phyloP scores from a whole-genome alignment of 306 rosid genomes.

The Vigna mungo region DNA sequence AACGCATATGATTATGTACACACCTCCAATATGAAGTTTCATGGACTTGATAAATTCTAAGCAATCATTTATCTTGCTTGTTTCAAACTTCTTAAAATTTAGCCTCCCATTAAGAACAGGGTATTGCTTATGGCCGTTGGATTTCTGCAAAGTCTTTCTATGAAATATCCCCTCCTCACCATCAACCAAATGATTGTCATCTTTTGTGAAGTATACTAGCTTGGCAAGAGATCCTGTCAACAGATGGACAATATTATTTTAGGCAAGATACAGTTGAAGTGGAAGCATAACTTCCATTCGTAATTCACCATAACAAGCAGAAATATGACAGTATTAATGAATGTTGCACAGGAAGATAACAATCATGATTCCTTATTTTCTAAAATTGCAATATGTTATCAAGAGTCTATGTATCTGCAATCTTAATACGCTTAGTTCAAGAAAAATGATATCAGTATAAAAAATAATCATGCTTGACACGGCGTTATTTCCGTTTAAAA shows the following conservation, averaged over 20 bases:
- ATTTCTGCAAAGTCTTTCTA: constrained; percentile 48
- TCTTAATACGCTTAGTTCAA: constrained; percentile 11
- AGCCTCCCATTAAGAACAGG: constrained; percentile 76
- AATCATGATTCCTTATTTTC: constrained; percentile 2
- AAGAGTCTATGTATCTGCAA: neutral
- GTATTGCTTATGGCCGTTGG: constrained; percentile 43
- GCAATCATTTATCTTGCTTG: constrained; percentile 83
- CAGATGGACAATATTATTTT: constrained; percentile 27
- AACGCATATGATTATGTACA: constrained; percentile 7
- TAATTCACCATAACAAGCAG: constrained; percentile 12
- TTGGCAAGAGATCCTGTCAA: constrained; percentile 81
- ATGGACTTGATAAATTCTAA: constrained; percentile 74
- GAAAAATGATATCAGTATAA: constrained; percentile 15
- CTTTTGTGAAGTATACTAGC: constrained; percentile 79
- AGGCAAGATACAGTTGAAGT: constrained; percentile 3
- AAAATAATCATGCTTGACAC: constrained; percentile 24
- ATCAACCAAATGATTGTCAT: constrained; percentile 47
- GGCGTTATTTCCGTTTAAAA: constrained; percentile 26
- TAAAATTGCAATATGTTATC: constrained; percentile 11
- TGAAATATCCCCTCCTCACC: constrained; percentile 51
- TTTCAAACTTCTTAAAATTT: constrained; percentile 81
- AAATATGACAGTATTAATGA: constrained; percentile 26
- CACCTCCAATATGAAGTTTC: constrained; percentile 74
- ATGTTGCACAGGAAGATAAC: constrained; percentile 18
- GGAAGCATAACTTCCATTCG: constrained; percentile 30